These are phyloP conservation scores for Penicillium sp. DNA, from an alignment of 2,329 filamentous ascomycete genomes.

Conservation along the genomic window DNA sequence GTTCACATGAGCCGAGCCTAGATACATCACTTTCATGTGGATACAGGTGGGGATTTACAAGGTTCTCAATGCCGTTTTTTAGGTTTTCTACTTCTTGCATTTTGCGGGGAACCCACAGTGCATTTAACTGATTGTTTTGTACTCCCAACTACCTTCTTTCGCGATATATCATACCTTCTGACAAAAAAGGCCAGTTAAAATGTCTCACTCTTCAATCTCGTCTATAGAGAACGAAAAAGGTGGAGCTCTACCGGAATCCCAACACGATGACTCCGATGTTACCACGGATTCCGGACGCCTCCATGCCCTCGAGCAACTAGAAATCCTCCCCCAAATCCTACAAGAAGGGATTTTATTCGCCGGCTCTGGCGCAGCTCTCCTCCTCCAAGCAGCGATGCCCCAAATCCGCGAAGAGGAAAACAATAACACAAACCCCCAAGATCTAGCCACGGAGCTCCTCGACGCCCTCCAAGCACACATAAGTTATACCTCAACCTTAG, in stretches of 20 bases:
- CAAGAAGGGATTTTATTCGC: slow-evolving; percentile 38
- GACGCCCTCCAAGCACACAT: slow-evolving; percentile 31
- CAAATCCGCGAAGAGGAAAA: slow-evolving; percentile 15
- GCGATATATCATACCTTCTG: too few relatives aligned
- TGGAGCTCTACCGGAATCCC: background rate
- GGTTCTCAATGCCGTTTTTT: background rate
- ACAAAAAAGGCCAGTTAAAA: background rate
- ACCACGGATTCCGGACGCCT: slow-evolving; percentile 23
- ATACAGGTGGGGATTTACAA: background rate
- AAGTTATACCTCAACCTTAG: slow-evolving; percentile 36
- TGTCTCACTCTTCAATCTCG: slow-evolving; percentile 18
- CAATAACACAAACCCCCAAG: slow-evolving; percentile 12
- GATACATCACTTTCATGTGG: background rate
- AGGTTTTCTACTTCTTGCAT: background rate
- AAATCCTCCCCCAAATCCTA: slow-evolving; percentile 38
- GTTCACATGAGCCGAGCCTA: background rate
- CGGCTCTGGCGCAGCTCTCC: slow-evolving; percentile 33
- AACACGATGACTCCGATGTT: background rate
- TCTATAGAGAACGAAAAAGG: slow-evolving; percentile 17
- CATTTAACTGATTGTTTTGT: background rate
- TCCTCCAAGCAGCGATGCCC: slow-evolving; percentile 36
- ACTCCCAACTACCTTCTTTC: background rate
- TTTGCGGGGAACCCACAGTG: background rate
- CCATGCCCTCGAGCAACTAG: slow-evolving; percentile 33
- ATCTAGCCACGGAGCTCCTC: slow-evolving; percentile 31